These are phyloP conservation scores for Entomortierella parvispora DNA, from an alignment of 192 early-diverging fungal genomes.

Conservation along the genomic window DNA sequence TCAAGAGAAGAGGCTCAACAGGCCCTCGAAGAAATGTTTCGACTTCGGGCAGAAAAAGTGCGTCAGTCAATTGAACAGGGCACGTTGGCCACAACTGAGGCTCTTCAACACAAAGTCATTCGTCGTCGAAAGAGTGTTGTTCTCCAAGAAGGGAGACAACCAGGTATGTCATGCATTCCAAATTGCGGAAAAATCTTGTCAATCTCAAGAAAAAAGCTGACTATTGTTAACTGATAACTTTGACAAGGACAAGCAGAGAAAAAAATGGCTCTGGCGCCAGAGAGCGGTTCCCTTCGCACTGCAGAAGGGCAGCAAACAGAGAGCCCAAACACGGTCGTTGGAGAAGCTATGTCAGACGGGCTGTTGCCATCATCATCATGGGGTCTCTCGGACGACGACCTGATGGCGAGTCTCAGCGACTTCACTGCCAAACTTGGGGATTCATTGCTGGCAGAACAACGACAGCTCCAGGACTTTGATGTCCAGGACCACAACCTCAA, in stretches of 20 bases:
- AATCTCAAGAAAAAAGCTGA: no score
- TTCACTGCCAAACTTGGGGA: constrained; percentile 33
- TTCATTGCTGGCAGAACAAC: constrained; percentile 13
- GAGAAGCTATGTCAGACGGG: constrained; percentile 1
- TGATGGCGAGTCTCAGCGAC: constrained; percentile 38
- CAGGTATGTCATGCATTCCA: neutral
- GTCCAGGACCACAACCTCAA: neutral
- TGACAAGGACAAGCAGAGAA: no score
- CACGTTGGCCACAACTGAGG: constrained; percentile 35
- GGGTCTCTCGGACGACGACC: constrained; percentile 40
- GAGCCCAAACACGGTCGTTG: neutral
- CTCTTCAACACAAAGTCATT: constrained; percentile 29
- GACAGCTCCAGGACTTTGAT: neutral
- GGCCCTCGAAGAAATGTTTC: constrained; percentile 43
- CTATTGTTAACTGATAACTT: no score
- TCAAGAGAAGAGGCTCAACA: constrained; percentile 40
- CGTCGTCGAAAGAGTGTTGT: constrained; percentile 34
- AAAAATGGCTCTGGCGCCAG: no score
- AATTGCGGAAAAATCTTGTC: neutral
- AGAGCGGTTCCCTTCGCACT: no score
- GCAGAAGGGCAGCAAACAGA: neutral
- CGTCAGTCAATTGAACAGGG: constrained; percentile 45
- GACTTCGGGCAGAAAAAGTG: constrained; percentile 37
- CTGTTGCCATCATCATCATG: constrained; percentile 7
- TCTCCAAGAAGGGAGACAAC: constrained; percentile 9